These are phyloP conservation scores for Tulasnella sp. DNA, from an alignment of 768 basidiomycete species.

Conservation along the genomic window DNA sequence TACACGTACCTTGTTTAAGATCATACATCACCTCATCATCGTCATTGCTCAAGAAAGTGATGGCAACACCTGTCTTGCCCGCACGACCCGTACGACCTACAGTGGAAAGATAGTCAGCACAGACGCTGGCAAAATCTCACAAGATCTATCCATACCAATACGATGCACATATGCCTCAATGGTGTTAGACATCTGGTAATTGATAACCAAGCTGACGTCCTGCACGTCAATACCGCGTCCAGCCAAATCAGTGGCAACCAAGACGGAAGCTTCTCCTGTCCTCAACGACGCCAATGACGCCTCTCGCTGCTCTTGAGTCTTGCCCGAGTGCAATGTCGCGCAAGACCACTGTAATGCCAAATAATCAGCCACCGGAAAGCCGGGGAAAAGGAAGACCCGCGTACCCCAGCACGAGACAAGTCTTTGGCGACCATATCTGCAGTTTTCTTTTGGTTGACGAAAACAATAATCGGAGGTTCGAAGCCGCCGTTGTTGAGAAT, in stretches of 20 bases:
- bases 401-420: conserved; percentile 72
- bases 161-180: conserved; percentile 98
- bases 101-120: neutral
- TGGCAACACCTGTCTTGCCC: conserved; percentile 84
- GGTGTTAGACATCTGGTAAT: conserved; percentile 92
- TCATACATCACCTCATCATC: conserved; percentile 99
- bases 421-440: conserved; percentile 98
- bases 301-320: conserved; percentile 96
- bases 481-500: conserved; percentile 81
- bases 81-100: conserved; percentile 94
- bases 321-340: conserved; percentile 90
- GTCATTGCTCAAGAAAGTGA: conserved; percentile 93
- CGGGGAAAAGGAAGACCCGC: conserved; percentile 24
- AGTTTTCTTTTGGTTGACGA: conserved; percentile 99
- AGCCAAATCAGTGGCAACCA: conserved; percentile 95
- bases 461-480: conserved; percentile 89
- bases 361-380: conserved; percentile 4
- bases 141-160: conserved; percentile 52
- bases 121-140: neutral
- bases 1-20: conserved; percentile 68
- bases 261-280: conserved; percentile 71
- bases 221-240: conserved; percentile 99
- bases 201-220: conserved; percentile 91
- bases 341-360: conserved; percentile 57
- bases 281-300: conserved; percentile 79